phyloP scores from a whole-genome alignment of 768 basidiomycete species.

The Rhizopogon vesiculosus region DNA sequence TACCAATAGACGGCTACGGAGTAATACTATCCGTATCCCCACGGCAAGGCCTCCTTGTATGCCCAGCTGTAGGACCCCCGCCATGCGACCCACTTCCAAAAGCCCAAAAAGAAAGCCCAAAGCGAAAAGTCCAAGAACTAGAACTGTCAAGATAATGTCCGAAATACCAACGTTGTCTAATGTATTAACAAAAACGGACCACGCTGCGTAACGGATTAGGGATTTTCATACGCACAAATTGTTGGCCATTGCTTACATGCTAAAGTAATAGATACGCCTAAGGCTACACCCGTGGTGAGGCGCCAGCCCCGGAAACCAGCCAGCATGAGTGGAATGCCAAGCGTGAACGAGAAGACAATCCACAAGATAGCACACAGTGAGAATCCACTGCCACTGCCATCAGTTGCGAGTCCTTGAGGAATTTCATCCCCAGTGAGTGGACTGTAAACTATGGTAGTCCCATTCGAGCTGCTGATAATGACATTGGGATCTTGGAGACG shows the following conservation, averaged over 20 bases:
- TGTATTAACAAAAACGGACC: constrained; percentile 61
- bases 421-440: constrained; percentile 37
- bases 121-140: constrained; percentile 45
- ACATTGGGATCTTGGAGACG: constrained; percentile 26
- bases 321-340: constrained; percentile 51
- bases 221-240: not conserved
- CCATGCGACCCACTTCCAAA: constrained; percentile 45
- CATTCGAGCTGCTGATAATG: constrained; percentile 20
- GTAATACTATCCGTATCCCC: constrained; percentile 48
- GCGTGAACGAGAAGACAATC: constrained; percentile 46
- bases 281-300: constrained; percentile 47
- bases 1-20: constrained; percentile 47
- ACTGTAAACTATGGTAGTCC: constrained; percentile 41
- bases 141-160: constrained; percentile 46
- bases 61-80: constrained; percentile 43
- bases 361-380: constrained; percentile 49
- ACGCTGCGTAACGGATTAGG: constrained; percentile 33
- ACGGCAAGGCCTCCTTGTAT: constrained; percentile 53
- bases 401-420: constrained; percentile 51
- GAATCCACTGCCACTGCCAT: constrained; percentile 52
- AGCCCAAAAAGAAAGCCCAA: constrained; percentile 49
- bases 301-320: constrained; percentile 56
- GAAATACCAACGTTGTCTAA: constrained; percentile 42
- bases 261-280: constrained; percentile 47
- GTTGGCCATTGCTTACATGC: constrained; percentile 30